Evolutionary conservation across 768 basidiomycete genomes (phyloP), one percentile per base, ranked within the genome.

Genomic region (Termitomyces sp.): DNA sequence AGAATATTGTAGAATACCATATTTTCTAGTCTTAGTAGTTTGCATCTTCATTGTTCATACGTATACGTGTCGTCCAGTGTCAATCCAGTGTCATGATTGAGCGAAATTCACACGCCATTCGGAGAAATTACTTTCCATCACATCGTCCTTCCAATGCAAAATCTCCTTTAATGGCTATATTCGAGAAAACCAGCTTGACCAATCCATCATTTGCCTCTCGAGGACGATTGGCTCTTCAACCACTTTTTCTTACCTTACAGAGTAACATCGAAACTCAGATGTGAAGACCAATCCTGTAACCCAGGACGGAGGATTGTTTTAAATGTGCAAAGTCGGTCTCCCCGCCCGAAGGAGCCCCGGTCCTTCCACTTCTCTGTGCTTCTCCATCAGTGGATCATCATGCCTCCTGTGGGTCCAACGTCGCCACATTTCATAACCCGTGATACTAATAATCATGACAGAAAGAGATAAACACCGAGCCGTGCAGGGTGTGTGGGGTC

Each of bases 391-490:
- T 51, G 56, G 42, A 59, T 53, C 61, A 59, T 59, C 61, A 59
- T 59, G 55, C 18, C 46, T 57, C 52, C 55, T 43, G 62, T 64
- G 47, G 55, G 62, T 53, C 33, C 26, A n/a, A 36, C 18, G 3
- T 33, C 34, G 32, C 24, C n/a, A 22, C 16, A 48, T 39, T 34
- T 13, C 1, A 12, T 37, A 18, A 32, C 7, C 33, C 53, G 14
- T 20, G 13, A 32, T 40, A 27, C 43, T 53, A n/a, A n/a, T n/a
- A 53, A 22, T 18, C 13, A n/a, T 52, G 22, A 48, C 32, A 67
- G 66, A 62, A 61, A 53, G 61, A 58, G 18, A 54, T 63, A 20
- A 67, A 65, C 47, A 60, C 60, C 13, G 62, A 55, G 47, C 64
- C 66, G 0, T 67, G 64, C 53, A 48, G 26, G n/a, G 44, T 60